Conservation (phyloP, 2,329 filamentous ascomycete genomes). For the Coniochaeta pulveracea region DNA sequence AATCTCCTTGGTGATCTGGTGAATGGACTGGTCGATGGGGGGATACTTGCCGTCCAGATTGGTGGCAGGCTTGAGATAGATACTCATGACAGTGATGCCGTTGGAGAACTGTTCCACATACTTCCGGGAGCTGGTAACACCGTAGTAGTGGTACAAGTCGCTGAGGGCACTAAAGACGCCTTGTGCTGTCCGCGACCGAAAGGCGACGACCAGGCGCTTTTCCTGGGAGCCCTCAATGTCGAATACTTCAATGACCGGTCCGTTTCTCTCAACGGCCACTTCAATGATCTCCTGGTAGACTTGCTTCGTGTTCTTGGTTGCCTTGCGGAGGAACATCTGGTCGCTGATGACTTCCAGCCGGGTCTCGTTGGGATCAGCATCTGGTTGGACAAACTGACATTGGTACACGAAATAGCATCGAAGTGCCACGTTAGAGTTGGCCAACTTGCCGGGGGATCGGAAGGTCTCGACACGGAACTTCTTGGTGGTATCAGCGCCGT, state of each 20-base stretch:
- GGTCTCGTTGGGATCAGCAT: constrained; percentile 68
- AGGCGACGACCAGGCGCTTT: constrained; percentile 89
- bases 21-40: constrained; percentile 85
- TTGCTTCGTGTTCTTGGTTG: constrained; percentile 87
- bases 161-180: constrained; percentile 92
- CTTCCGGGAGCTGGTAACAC: constrained; percentile 89
- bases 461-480: constrained; percentile 95
- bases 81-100: constrained; percentile 91
- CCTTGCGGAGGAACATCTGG: constrained; percentile 89
- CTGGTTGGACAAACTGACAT: constrained; percentile 74
- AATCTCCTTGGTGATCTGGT: constrained; percentile 98
- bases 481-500: constrained; percentile 59
- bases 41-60: constrained; percentile 50
- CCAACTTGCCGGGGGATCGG: constrained; percentile 75
- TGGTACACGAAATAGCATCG: constrained; percentile 99
- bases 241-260: constrained; percentile 95
- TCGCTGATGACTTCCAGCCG: constrained; percentile 87
- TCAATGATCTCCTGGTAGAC: constrained; percentile 93
- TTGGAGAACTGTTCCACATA: constrained; percentile 99
- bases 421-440: constrained; percentile 68
- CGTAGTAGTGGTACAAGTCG: constrained; percentile 97
- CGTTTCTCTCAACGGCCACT: constrained; percentile 71
- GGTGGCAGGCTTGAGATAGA: constrained; percentile 72
- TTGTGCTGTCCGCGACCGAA: constrained; percentile 83
- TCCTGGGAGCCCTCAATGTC: constrained; percentile 86